Base-by-base conservation (phyloP, 1,284 basidiomycete genomes). In the Cutaneotrichosporon daszewskae region DNA sequence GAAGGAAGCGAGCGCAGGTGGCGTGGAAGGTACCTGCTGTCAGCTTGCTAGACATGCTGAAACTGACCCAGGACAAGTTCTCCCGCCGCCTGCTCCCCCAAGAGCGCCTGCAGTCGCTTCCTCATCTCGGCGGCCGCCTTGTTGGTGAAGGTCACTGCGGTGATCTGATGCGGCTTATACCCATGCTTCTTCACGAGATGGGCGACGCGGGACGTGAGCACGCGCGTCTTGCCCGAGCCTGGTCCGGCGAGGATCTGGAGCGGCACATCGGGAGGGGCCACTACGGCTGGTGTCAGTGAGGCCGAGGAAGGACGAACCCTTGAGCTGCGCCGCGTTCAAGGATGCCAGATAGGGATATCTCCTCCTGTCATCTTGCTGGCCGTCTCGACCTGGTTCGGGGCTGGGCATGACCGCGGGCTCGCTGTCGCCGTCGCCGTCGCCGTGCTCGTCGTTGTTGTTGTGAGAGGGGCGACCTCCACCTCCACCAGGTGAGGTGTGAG, bases 121-220 rank as follows among this genome's bases (percentile, higher is more conserved):
- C 79, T 78, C 89, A 94, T 91, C 72, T 94, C 89, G 52, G 81
- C 83, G 1, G 89, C 87, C 4, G 89, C 87, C 69, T 91, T 90
- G 74, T 90, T 90, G 5, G 85, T 87, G 65, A 87, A 87, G 0
- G 85, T 87, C 3, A 88, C 85, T 1, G 84, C 84, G 51, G 82
- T 84, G 69, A 88, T 84, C 34, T 80, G 74, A 5, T 75, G 72
- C 1, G 85, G 80, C 10, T 73, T 65, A 20, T 83, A 66, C 11
- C 60, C 60, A 59, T 83, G 79, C 32, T 76, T 68, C 18, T 80
- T 69, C 27, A 89, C 80, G 17, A 92, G 74, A 61, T 87, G 76
- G 0, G 84, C 86, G 27, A 90, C 85, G 13, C 87, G 76, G 28
- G 80, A 80, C 2, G 85, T 90, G 17, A 92, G 69, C n/a, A 86